Evolutionary conservation across 805 yeast species (phyloP).

Genomic region (Suhomyces sp.): DNA sequence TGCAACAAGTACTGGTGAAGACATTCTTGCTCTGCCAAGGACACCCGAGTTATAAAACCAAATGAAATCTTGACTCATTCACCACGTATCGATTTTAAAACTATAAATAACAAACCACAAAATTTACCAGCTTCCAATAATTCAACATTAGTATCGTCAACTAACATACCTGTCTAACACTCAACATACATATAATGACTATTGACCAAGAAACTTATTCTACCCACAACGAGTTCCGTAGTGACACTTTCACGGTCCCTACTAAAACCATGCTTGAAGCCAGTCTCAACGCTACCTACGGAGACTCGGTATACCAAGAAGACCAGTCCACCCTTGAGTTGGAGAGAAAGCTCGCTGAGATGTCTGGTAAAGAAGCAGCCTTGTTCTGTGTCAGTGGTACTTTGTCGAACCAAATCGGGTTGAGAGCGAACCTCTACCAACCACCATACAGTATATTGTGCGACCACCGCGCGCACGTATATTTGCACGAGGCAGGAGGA

Average conservation of each 20-base stretch:
- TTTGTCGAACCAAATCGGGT: slow-evolving; percentile 81
- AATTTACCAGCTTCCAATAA: background rate
- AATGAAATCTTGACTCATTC: background rate
- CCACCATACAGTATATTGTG: slow-evolving; percentile 87
- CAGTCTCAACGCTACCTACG: slow-evolving; percentile 49
- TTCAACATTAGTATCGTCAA: background rate
- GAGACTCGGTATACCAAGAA: slow-evolving; percentile 89
- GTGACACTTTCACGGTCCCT: slow-evolving; percentile 92
- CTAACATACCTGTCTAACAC: background rate
- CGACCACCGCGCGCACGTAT: slow-evolving; percentile 84
- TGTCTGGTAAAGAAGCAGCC: slow-evolving; percentile 81
- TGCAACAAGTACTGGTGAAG: background rate
- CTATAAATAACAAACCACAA: too few relatives aligned
- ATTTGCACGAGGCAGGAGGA: slow-evolving; percentile 86
- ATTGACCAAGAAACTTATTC: slow-evolving; percentile 15
- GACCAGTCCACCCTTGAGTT: slow-evolving; percentile 66
- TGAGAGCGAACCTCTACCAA: slow-evolving; percentile 69
- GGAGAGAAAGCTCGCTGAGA: slow-evolving; percentile 58
- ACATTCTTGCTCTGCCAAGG: background rate
- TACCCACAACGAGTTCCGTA: slow-evolving; percentile 40
- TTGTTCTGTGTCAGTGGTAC: slow-evolving; percentile 88
- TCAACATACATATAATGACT: slow-evolving; percentile 6
- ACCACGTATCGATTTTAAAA: background rate
- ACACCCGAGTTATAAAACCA: background rate
- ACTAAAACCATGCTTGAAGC: slow-evolving; percentile 53